phyloP scores from a whole-genome alignment of 2,329 filamentous ascomycete genomes.

The Exophiala sp. region DNA sequence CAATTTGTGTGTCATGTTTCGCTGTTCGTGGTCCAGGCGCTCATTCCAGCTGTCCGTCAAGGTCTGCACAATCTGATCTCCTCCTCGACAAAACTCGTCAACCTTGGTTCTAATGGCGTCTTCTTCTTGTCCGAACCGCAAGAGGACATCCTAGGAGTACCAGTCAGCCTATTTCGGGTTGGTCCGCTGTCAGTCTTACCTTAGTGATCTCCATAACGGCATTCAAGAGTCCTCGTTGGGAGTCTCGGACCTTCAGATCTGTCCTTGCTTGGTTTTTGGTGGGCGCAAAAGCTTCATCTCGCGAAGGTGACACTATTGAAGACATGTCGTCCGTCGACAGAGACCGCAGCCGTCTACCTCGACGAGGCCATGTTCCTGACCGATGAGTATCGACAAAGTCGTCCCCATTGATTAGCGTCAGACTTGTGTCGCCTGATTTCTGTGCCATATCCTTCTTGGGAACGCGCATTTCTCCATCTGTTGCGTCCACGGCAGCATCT shows the following conservation, averaged over 20 bases:
- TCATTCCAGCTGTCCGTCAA: constrained; percentile 20
- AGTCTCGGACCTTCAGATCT: constrained; percentile 4
- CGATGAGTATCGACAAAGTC: constrained; percentile 1
- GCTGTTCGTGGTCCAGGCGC: constrained; percentile 14
- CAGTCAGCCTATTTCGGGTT: not conserved
- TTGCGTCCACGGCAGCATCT: not conserved
- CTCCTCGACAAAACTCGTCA: constrained; percentile 7
- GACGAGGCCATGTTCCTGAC: constrained; percentile 4
- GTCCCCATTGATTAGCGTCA: constrained; percentile 14
- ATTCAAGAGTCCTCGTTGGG: constrained; percentile 15
- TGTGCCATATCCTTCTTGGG: not conserved
- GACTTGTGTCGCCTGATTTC: constrained; percentile 6
- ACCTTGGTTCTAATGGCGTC: constrained; percentile 16
- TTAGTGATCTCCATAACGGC: constrained; percentile 17
- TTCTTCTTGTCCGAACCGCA: constrained; percentile 21
- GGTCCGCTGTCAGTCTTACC: not conserved
- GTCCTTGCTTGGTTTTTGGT: not conserved
- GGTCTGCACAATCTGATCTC: constrained; percentile 10
- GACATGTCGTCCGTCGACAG: constrained; percentile 11
- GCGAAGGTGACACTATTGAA: constrained; percentile 1
- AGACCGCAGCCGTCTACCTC: constrained; percentile 6
- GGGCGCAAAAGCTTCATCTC: not conserved
- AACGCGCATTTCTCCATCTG: not conserved
- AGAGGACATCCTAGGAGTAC: constrained; percentile 17
- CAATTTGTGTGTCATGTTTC: constrained; percentile 1